Percentiles rank a stretch among this genome's conserved stretches.
Conservation (phyloP, 164 flowering plant species). For the Umbellularia californica region DNA sequence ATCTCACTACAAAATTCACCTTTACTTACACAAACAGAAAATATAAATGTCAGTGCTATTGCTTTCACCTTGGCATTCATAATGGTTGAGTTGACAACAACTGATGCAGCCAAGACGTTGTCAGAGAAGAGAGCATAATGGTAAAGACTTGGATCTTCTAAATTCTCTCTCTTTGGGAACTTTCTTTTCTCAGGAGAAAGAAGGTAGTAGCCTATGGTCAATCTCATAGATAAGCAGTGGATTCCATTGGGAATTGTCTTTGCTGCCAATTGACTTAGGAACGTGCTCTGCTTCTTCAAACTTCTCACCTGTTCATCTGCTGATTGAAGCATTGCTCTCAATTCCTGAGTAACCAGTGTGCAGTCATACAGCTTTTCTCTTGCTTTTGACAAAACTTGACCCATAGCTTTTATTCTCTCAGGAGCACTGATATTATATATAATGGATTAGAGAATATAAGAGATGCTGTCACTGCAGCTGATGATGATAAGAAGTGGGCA, state of each 20-base stretch:
- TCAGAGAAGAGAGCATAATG: constrained; percentile 98
- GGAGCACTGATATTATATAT: constrained; percentile 49
- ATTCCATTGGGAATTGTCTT: constrained; percentile 96
- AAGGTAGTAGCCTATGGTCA: constrained; percentile 88
- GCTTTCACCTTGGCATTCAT: constrained; percentile 84
- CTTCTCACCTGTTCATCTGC: constrained; percentile 96
- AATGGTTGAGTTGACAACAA: constrained; percentile 92
- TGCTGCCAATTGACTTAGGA: constrained; percentile 93
- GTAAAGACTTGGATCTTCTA: constrained; percentile 80
- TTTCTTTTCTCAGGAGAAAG: constrained; percentile 80
- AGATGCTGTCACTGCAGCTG: not conserved
- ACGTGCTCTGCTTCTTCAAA: constrained; percentile 97
- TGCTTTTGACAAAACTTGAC: constrained; percentile 82
- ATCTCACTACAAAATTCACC: not conserved
- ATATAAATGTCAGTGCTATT: not conserved
- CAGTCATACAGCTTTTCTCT: constrained; percentile 85
- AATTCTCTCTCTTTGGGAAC: constrained; percentile 84
- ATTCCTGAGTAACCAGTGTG: constrained; percentile 78
- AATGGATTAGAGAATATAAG: not conserved
- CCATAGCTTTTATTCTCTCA: constrained; percentile 83
- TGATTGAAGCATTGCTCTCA: constrained; percentile 97
- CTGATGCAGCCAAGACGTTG: constrained; percentile 97
- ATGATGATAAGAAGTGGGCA: not conserved
- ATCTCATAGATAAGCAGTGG: constrained; percentile 92
- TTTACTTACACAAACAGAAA: not conserved